Base-by-base conservation (phyloP, 1,284 basidiomycete species). In the Leccinum ambiguum region DNA sequence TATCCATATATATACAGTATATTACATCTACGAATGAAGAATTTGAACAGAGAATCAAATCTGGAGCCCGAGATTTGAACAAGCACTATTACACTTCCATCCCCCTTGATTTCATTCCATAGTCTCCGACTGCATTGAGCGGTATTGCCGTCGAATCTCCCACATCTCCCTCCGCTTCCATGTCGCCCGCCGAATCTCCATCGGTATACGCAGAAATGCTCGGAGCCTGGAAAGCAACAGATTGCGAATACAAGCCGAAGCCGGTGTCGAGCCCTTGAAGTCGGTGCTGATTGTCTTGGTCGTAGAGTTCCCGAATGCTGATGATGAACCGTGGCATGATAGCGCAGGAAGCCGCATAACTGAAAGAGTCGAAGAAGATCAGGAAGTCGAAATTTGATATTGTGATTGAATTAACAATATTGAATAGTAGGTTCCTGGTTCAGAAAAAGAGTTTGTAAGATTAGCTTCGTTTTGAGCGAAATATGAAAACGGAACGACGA, bases 291-390 rank as follows among this genome's bases (percentile, higher is more conserved):
- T 26, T 23, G 16, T 56, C 54, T 9, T 18, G 23, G 23, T 56
- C 54, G 14, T 56, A 56, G 23, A 56, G 54, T n/a, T 56, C 54
- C 16, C 54, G 54, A 30, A 26, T 56, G 14, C 54, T 56, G 54
- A 56, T 56, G 23, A 56, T 56, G 23, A 56, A 56, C 54, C 54
- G 54, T 23, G 54, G 54, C 54, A 56, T 56, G 54, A 56, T 56
- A 14, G 54, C 54, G 16, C 23, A 56, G 23, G 54, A 16, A 14
- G 13, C 14, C 18, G 54, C 54, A 30, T 56, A 56, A 56, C 54
- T 30, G 5, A 30, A 14, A 10, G 54, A 26, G 14, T 56, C 26
- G 13, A 56, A 26, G 18, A 56, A 56, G 23, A 56, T 56, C 54
- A 56, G 8, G 23, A 30, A 23, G 26, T 56, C 23, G 6, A 56